Conservation (phyloP, 116 monocot genomes). For the Iris pallida region DNA sequence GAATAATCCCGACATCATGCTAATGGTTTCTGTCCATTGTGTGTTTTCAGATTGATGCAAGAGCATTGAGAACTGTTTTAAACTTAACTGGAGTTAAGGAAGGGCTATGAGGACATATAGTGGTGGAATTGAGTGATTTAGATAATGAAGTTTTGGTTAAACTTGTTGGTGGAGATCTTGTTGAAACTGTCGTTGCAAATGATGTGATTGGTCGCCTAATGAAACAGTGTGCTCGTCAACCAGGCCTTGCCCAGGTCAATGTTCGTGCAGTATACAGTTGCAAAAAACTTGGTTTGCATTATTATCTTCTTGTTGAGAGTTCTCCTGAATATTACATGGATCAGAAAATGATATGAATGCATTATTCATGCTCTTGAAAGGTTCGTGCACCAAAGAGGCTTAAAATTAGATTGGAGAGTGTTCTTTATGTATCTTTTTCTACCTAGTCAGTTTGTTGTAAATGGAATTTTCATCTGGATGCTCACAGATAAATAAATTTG, state of each 20-base stretch:
- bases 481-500: no score
- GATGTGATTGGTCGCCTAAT: constrained; percentile 83
- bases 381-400: neutral
- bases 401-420: neutral
- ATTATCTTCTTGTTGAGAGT: neutral
- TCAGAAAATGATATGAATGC: no score
- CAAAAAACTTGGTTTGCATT: neutral
- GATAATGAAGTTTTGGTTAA: constrained; percentile 82
- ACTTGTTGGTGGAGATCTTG: constrained; percentile 78
- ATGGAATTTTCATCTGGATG: neutral
- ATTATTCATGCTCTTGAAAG: neutral
- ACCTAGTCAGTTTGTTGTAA: neutral
- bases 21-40: constrained; percentile 3
- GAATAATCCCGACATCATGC: neutral
- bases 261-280: neutral
- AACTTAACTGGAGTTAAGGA: constrained; percentile 83
- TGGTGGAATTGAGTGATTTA: constrained; percentile 76
- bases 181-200: constrained; percentile 85
- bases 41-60: constrained; percentile 67
- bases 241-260: constrained; percentile 78
- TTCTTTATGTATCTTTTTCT: neutral
- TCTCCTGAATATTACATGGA: neutral
- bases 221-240: constrained; percentile 85
- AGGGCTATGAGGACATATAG: constrained; percentile 69
- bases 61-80: constrained; percentile 68